These are phyloP conservation scores for Aspergillus sp. DNA, from an alignment of 2,329 filamentous ascomycete species.

Conservation along the genomic window DNA sequence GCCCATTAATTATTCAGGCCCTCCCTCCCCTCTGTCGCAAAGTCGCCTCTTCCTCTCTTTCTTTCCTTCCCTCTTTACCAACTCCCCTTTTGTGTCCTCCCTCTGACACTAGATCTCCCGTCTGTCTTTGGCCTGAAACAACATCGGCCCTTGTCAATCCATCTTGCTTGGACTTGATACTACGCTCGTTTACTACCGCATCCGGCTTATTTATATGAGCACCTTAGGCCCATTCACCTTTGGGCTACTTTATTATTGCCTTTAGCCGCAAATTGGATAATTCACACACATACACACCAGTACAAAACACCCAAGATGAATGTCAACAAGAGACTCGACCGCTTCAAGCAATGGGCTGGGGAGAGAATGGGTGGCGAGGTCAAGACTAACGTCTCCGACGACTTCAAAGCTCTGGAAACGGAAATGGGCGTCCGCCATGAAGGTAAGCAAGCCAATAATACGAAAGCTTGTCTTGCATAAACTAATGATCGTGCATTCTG, in stretches of 20 bases:
- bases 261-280: slow-evolving; percentile 1
- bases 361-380: slow-evolving; percentile 93
- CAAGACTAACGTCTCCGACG: slow-evolving; percentile 82
- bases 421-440: slow-evolving; percentile 90
- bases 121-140: neutral
- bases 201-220: slow-evolving; percentile 5
- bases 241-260: neutral
- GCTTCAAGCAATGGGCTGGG: slow-evolving; percentile 96
- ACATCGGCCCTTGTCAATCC: neutral
- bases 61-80: slow-evolving; percentile 4
- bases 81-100: neutral
- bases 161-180: neutral
- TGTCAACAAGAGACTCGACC: slow-evolving; percentile 85
- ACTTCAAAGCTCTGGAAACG: slow-evolving; percentile 84
- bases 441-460: slow-evolving; percentile 54
- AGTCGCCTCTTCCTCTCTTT: slow-evolving; percentile 9
- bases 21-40: slow-evolving; percentile 12
- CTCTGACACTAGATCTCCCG: neutral
- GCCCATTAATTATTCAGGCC: slow-evolving; percentile 11
- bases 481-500: slow-evolving; percentile 12
- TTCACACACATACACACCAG: neutral
- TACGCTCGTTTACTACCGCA: slow-evolving; percentile 4
- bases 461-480: neutral
- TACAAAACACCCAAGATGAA: slow-evolving; percentile 48
- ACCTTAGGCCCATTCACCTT: neutral